A percentile compares a stretch with the other conserved stretches of the same genome.
These are phyloP conservation scores for Cordia subcordata DNA, from an alignment of 257 asterid genomes.

Conservation along the genomic window DNA sequence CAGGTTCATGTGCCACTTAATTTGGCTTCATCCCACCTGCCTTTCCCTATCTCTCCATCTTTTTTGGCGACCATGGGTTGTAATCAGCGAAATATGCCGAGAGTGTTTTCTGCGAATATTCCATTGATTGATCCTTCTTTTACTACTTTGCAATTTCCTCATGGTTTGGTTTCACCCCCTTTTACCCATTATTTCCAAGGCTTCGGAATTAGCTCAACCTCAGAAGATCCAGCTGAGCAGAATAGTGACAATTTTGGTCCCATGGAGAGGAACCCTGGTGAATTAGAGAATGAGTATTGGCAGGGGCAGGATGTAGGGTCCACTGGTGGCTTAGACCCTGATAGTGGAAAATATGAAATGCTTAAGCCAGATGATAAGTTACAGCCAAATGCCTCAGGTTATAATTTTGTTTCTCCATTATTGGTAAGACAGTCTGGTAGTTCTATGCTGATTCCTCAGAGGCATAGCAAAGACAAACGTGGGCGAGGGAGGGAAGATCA, in stretches of 20 bases:
- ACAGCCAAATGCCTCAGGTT: constrained; percentile 36
- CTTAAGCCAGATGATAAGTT: constrained; percentile 48
- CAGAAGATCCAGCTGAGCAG: constrained; percentile 55
- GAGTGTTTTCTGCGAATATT: constrained; percentile 45
- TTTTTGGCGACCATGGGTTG: constrained; percentile 81
- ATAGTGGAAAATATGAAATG: constrained; percentile 38
- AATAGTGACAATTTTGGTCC: constrained; percentile 48
- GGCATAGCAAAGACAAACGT: constrained; percentile 49
- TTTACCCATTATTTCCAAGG: constrained; percentile 58
- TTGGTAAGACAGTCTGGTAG: constrained; percentile 43
- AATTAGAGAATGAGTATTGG: constrained; percentile 53
- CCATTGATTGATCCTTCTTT: constrained; percentile 47
- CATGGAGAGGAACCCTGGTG: constrained; percentile 47
- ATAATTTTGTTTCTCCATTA: constrained; percentile 57
- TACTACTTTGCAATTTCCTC: constrained; percentile 56
- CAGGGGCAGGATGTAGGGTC: constrained; percentile 55
- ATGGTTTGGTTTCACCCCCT: constrained; percentile 58
- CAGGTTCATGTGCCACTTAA: constrained; percentile 64
- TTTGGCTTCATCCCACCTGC: constrained; percentile 58
- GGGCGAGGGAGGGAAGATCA: constrained; percentile 45
- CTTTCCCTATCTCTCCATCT: constrained; percentile 71
- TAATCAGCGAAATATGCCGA: constrained; percentile 55
- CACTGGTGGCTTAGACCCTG: constrained; percentile 44
- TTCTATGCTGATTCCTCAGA: constrained; percentile 43
- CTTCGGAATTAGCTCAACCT: constrained; percentile 42